These are phyloP conservation scores for Hansenula sp. DNA, from an alignment of 1,139 yeast species.

Conservation along the genomic window DNA sequence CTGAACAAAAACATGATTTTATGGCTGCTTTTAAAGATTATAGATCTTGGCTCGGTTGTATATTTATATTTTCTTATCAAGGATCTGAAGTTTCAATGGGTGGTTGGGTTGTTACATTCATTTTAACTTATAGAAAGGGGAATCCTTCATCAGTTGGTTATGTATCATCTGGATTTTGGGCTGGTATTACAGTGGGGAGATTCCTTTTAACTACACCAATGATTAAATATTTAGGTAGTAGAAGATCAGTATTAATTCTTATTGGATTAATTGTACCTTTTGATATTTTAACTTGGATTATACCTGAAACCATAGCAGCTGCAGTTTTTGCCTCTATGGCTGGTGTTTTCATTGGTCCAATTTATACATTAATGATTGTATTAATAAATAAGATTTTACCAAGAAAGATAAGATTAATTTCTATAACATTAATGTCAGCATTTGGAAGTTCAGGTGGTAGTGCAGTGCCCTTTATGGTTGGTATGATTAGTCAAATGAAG, in stretches of 20 bases:
- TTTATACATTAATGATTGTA: conserved; percentile 50
- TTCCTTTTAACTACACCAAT: conserved; percentile 28
- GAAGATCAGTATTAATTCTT: conserved; percentile 40
- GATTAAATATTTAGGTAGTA: conserved; percentile 40
- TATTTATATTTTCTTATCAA: conserved; percentile 56
- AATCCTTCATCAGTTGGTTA: conserved; percentile 45
- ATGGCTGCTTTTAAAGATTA: conserved; percentile 35
- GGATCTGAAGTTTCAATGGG: conserved; percentile 68
- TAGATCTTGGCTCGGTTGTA: conserved; percentile 51
- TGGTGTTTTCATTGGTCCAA: conserved; percentile 51
- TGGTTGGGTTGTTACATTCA: conserved; percentile 67
- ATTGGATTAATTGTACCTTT: conserved; percentile 32
- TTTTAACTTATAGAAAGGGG: conserved; percentile 53
- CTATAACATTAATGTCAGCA: conserved; percentile 52
- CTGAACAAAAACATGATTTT: conserved; percentile 14
- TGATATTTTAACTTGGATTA: conserved; percentile 41
- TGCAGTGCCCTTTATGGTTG: conserved; percentile 51
- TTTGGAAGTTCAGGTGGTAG: conserved; percentile 64
- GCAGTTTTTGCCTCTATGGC: conserved; percentile 44
- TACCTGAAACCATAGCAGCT: conserved; percentile 37
- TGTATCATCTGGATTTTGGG: conserved; percentile 71
- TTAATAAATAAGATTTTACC: conserved; percentile 45
- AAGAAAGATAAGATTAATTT: conserved; percentile 47
- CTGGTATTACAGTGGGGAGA: conserved; percentile 62
- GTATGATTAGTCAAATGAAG: conserved; percentile 44